Evolutionary conservation across 768 basidiomycete genomes (phyloP), one percentile per base, ranked within the genome.

Genomic region (Gymnopilus dilepis): DNA sequence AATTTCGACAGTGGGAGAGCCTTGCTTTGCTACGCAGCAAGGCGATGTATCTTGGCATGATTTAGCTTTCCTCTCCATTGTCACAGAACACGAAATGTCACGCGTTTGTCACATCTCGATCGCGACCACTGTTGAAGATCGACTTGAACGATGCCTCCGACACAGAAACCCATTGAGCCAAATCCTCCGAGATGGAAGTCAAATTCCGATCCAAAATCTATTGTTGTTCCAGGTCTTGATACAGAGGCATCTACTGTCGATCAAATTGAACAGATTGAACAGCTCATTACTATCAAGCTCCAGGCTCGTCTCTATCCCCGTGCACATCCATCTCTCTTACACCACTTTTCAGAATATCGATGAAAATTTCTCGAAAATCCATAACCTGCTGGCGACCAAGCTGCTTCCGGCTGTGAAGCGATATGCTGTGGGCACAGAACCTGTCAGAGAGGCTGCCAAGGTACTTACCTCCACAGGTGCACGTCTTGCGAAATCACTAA

Each of bases 241-340:
- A 84, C 82, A 0, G 80, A 77, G 9, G 89, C 90, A 22, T 81
- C 90, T 21, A 78, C 87, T 24, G 83, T 83, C 61, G 94, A 90
- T 69, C 95, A 97, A 77, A 90, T 95, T 56, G 94, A 97, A 69
- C 93, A 96, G 75, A 94, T 97, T 60, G 96, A 99, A 74, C 96
- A 97, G 72, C 82, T 96, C 69, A 96, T 97, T 63, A 95, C 96
- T 8, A 83, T 95, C 55, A 90, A 95, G 66, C 80, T 99, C 11
- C 95, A 96, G 84, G 94, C 90, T 58, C 65, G 73, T 55, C 22
- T 38, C 40, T 6, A 7, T 24, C 17, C 22, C 17, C 4, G 22
- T 38, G 6, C 13, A 7, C 26, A 40, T 9, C 12, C 4, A 40
- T 6, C n/a, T 37, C 26, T 26, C 38, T 38, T 12, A 38, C 15